These are phyloP conservation scores for Brassica incana DNA, from an alignment of 345 rosid species.

Conservation along the genomic window DNA sequence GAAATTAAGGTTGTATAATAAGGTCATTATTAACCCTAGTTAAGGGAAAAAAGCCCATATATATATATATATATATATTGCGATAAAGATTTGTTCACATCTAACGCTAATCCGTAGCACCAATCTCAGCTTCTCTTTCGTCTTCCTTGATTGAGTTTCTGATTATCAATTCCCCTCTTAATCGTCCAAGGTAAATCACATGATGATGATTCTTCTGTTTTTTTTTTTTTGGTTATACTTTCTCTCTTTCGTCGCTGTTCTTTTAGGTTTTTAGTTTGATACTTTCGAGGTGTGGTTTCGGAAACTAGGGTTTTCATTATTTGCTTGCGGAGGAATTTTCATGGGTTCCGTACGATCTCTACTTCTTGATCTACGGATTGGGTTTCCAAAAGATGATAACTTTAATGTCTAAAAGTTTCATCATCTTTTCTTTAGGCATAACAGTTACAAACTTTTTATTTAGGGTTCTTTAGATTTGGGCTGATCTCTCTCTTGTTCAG, in stretches of 20 bases:
- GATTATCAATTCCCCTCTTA: neutral
- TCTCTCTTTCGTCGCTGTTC: neutral
- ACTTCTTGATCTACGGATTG: neutral
- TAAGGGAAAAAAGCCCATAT: neutral
- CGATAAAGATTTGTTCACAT: neutral
- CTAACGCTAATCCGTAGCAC: neutral
- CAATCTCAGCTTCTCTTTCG: constrained; percentile 1
- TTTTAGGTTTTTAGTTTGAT: neutral
- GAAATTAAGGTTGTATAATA: neutral
- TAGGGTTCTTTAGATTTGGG: neutral
- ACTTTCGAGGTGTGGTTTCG: neutral
- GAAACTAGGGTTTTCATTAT: constrained; percentile 7
- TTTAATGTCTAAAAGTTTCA: neutral
- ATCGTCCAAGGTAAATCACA: constrained; percentile 4
- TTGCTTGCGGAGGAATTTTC: constrained; percentile 3
- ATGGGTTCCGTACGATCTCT: neutral
- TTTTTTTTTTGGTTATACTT: too few relatives aligned
- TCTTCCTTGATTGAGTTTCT: neutral
- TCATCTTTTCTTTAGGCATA: too few relatives aligned
- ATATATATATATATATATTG: neutral
- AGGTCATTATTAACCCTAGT: neutral
- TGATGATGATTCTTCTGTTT: neutral
- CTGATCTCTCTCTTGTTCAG: neutral
- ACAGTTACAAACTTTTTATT: neutral
- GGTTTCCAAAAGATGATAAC: neutral